phyloP scores from a whole-genome alignment of 371 early-diverging fungal genomes.

The Apophysomyces trapeziformis region DNA sequence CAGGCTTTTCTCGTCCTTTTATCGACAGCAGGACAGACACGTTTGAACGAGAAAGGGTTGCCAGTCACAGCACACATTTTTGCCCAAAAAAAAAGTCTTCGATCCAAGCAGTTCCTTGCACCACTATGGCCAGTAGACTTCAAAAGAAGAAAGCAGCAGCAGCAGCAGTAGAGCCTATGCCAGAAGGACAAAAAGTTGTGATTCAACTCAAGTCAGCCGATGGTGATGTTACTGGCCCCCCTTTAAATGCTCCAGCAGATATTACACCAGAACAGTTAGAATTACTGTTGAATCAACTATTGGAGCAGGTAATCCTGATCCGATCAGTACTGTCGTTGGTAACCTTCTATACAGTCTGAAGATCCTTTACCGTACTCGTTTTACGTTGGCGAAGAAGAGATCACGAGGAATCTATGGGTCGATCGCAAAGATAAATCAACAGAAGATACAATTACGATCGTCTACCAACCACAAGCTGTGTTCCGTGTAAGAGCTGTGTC shows the following conservation, averaged over 20 bases:
- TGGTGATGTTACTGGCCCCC: slow-evolving; percentile 83
- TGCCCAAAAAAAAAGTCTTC: not conserved
- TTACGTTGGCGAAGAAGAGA: slow-evolving; percentile 84
- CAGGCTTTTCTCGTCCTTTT: not conserved
- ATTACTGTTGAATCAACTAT: slow-evolving; percentile 86
- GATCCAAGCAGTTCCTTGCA: not conserved
- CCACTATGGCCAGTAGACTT: slow-evolving; percentile 4
- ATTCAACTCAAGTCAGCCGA: slow-evolving; percentile 86
- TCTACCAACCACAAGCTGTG: slow-evolving; percentile 93
- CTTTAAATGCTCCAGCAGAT: slow-evolving; percentile 84
- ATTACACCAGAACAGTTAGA: slow-evolving; percentile 86
- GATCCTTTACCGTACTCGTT: slow-evolving; percentile 94
- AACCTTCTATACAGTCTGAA: slow-evolving; percentile 45
- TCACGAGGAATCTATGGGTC: slow-evolving; percentile 68
- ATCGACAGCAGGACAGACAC: not conserved
- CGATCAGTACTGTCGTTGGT: not conserved
- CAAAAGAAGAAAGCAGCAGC: slow-evolving; percentile 24
- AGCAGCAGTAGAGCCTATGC: slow-evolving; percentile 34
- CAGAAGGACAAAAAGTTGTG: slow-evolving; percentile 61
- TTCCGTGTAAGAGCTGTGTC: slow-evolving; percentile 93
- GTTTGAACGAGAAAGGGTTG: not conserved
- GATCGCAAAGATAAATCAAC: slow-evolving; percentile 79
- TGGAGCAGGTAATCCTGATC: slow-evolving; percentile 72
- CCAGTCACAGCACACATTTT: slow-evolving; percentile 1
- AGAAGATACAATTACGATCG: slow-evolving; percentile 85